Evolutionary conservation across 1,284 basidiomycete species (phyloP).

Genomic region (Irpex sp.): DNA sequence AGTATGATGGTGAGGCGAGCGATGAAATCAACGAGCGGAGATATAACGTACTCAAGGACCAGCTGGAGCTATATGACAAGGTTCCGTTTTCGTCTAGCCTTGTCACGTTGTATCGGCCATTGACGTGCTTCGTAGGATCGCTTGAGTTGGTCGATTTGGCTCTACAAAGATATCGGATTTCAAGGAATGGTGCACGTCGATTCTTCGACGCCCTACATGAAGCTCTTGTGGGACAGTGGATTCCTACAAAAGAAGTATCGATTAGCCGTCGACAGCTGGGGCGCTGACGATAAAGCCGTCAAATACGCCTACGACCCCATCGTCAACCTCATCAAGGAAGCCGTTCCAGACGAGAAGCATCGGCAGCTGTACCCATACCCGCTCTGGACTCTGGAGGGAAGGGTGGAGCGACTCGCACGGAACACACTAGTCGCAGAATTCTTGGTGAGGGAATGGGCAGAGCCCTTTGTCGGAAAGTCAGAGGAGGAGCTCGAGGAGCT

Average conservation of each 20-base stretch:
- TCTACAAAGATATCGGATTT: constrained; percentile 58
- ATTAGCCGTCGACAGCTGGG: constrained; percentile 66
- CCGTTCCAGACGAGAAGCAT: constrained; percentile 33
- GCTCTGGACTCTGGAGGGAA: constrained; percentile 43
- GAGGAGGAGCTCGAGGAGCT: constrained; percentile 55
- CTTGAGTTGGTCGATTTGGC: constrained; percentile 54
- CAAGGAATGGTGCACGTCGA: constrained; percentile 50
- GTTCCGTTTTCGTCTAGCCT: too few relatives aligned
- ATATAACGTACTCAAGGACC: constrained; percentile 49
- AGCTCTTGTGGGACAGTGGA: constrained; percentile 32
- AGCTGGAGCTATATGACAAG: constrained; percentile 44
- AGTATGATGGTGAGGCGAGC: constrained; percentile 55
- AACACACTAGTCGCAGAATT: constrained; percentile 66
- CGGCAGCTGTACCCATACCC: constrained; percentile 47
- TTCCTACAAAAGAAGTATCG: constrained; percentile 57
- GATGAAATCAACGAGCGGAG: constrained; percentile 66
- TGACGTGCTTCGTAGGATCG: constrained; percentile 25
- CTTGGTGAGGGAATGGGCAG: constrained; percentile 62
- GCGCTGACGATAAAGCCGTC: constrained; percentile 52
- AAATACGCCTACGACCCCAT: constrained; percentile 57
- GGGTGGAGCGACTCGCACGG: constrained; percentile 49
- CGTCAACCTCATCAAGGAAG: constrained; percentile 46
- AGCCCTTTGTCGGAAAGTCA: constrained; percentile 52
- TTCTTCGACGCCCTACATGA: constrained; percentile 46
- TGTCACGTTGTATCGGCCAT: constrained; percentile 1